Evolutionary conservation across 192 early-diverging fungal species (phyloP).

Genomic region (Backusella macrospora): DNA sequence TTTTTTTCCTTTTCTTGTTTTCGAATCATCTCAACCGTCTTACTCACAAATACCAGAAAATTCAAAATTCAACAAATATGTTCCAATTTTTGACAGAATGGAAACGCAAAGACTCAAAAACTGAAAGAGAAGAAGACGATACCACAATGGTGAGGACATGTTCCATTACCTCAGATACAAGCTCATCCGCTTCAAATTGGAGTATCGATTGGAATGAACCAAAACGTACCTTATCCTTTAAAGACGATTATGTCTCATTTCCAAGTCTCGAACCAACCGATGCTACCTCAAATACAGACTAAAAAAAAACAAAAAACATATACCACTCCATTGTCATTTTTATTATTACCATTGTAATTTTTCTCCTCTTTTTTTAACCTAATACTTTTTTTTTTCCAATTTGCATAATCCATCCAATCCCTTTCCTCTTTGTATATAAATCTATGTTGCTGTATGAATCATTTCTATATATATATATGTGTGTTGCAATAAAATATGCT

Average conservation of each 20-base stretch:
- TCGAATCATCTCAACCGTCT: neutral
- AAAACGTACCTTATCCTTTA: slow-evolving; percentile 20
- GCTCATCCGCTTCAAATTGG: slow-evolving; percentile 22
- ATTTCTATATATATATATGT: slow-evolving; percentile 14
- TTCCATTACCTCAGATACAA: slow-evolving; percentile 13
- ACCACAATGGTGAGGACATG: neutral
- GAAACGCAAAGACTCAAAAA: slow-evolving; percentile 22
- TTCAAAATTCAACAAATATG: too few species aligned
- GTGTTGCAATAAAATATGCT: slow-evolving; percentile 17
- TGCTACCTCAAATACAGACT: slow-evolving; percentile 11
- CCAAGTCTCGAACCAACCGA: slow-evolving; percentile 22
- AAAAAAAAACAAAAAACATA: neutral
- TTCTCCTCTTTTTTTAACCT: neutral
- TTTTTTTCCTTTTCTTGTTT: neutral
- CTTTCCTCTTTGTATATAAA: neutral
- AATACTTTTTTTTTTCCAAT: neutral
- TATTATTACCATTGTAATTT: slow-evolving; percentile 10
- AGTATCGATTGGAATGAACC: slow-evolving; percentile 23
- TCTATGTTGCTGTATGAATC: slow-evolving; percentile 12
- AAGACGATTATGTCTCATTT: slow-evolving; percentile 32
- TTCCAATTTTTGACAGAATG: slow-evolving; percentile 25
- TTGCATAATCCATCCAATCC: slow-evolving; percentile 17
- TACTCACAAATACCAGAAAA: neutral
- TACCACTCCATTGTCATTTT: neutral
- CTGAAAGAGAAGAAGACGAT: neutral